A percentile compares a stretch with the other conserved stretches of the same genome.
These are phyloP conservation scores for Ambrosia artemisiifolia DNA, from an alignment of 129 eudicot species.

Conservation along the genomic window DNA sequence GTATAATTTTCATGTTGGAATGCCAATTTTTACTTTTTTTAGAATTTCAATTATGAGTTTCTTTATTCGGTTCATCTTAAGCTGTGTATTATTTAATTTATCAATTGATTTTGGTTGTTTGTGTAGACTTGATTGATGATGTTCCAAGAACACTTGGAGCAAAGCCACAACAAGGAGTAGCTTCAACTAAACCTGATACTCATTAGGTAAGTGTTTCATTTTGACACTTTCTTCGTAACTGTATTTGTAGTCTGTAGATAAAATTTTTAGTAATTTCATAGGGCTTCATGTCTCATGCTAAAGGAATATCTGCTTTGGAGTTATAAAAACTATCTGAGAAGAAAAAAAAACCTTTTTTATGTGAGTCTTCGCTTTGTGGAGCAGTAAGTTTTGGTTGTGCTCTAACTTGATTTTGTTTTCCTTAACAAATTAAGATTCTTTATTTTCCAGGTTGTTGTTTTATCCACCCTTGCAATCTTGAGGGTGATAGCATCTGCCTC, in stretches of 20 bases:
- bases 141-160: conserved; percentile 43
- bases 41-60: too few species aligned
- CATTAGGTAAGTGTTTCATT: conserved; percentile 61
- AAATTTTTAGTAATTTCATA: conserved; percentile 24
- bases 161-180: conserved; percentile 54
- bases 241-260: not conserved
- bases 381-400: conserved; percentile 60
- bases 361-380: conserved; percentile 99
- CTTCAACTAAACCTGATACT: conserved; percentile 81
- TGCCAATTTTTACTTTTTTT: too few species aligned
- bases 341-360: conserved; percentile 83
- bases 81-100: too few species aligned
- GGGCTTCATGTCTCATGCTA: conserved; percentile 99
- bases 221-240: not conserved
- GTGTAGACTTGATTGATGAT: too few species aligned
- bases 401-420: not conserved
- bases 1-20: too few species aligned
- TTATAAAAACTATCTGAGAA: conserved; percentile 94
- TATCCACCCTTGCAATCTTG: conserved; percentile 94
- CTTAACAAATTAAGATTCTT: not conserved
- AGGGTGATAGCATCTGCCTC: conserved; percentile 79
- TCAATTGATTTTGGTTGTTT: too few species aligned
- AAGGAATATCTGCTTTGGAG: conserved; percentile 98
- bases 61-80: too few species aligned
- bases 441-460: conserved; percentile 76